A percentile compares a stretch with the other conserved stretches of the same genome.
Evolutionary conservation across 2,329 filamentous ascomycete genomes (phyloP).

Genomic region (Pseudogymnoascus sp.): DNA sequence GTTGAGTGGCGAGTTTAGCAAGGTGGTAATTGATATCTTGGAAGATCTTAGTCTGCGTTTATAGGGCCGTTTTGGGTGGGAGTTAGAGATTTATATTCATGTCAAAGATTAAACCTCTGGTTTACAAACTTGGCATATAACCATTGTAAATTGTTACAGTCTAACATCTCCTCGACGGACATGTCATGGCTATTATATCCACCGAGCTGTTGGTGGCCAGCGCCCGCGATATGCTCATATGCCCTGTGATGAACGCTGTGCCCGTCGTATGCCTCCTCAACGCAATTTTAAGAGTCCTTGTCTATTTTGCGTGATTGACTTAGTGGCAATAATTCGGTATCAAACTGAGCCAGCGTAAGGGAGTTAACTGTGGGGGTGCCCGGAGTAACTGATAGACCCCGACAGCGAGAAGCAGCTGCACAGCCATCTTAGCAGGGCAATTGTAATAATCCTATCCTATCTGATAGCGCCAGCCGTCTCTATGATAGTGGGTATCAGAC

Average conservation of each 20-base stretch:
- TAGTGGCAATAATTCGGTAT: background rate
- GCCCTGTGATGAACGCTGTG: background rate
- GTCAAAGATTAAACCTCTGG: background rate
- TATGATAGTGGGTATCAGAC: background rate
- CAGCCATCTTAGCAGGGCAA: background rate
- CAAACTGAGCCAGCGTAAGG: background rate
- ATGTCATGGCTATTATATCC: background rate
- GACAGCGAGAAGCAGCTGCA: background rate
- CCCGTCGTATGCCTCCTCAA: background rate
- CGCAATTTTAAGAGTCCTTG: background rate
- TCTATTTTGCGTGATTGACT: background rate
- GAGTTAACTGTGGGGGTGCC: background rate
- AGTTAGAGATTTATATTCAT: background rate
- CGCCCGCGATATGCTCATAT: background rate
- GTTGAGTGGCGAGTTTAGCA: background rate
- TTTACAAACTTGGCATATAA: background rate
- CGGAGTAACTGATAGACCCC: background rate
- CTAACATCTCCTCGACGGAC: background rate
- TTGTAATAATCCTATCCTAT: background rate
- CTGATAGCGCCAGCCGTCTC: background rate
- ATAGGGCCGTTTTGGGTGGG: background rate
- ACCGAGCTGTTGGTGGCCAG: background rate
- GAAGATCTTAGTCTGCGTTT: background rate
- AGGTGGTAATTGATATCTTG: background rate
- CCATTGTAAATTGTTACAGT: background rate